Evolutionary conservation across 225 moss, liverwort and hornwort species (phyloP).

Genomic region (Lunularia cruciata): DNA sequence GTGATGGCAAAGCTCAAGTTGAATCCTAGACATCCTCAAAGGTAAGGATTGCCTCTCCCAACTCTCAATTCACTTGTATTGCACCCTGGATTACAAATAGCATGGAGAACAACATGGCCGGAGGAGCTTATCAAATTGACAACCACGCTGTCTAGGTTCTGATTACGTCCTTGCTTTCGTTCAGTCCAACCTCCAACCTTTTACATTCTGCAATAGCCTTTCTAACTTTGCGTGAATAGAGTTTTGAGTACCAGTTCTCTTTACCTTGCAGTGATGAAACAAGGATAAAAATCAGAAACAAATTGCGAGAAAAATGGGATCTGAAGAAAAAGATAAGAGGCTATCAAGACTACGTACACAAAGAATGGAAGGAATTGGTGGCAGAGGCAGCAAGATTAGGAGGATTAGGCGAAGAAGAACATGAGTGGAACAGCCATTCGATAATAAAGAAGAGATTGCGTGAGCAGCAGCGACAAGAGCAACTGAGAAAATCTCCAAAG

Average conservation of each 20-base stretch:
- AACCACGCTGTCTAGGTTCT: no score
- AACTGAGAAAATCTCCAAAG: constrained; percentile 15
- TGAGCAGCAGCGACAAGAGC: constrained; percentile 23
- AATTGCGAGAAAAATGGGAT: constrained; percentile 64
- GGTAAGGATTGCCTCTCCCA: constrained; percentile 22
- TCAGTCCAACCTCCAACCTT: no score
- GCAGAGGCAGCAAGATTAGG: constrained; percentile 80
- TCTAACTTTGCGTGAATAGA: no score
- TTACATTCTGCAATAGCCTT: no score
- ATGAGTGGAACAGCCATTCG: constrained; percentile 62
- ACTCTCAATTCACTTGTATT: no score
- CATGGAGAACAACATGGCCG: no score
- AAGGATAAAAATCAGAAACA: constrained; percentile 65
- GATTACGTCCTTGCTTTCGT: no score
- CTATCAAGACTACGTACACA: constrained; percentile 46
- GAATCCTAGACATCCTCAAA: constrained; percentile 39
- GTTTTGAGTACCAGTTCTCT: neutral
- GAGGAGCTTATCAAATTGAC: no score
- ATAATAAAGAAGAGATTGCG: constrained; percentile 37
- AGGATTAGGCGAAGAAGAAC: constrained; percentile 57
- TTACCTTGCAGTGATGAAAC: constrained; percentile 67
- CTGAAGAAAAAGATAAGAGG: constrained; percentile 45
- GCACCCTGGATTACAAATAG: no score
- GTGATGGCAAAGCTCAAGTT: constrained; percentile 41
- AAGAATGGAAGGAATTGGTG: constrained; percentile 66